phyloP scores from a whole-genome alignment of 2,329 filamentous ascomycete genomes.

The Calonectria naviculata region DNA sequence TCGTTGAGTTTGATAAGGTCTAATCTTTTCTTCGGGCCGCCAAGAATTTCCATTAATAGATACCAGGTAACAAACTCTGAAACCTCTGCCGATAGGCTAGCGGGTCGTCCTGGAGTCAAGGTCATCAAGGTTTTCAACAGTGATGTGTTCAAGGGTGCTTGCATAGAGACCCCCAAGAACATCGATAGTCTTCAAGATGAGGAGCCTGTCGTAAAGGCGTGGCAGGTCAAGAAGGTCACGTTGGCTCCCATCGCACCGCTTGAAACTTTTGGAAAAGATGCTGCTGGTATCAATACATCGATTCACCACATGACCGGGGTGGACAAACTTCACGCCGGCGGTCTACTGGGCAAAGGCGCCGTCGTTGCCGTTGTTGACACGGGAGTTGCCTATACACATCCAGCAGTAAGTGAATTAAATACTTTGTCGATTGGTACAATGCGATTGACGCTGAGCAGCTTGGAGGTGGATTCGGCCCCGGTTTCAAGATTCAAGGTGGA shows the following conservation, averaged over 20 bases:
- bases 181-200: background rate
- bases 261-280: background rate
- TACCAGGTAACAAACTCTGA: background rate
- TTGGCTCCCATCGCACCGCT: background rate
- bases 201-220: background rate
- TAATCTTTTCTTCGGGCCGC: background rate
- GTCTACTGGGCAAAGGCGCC: background rate
- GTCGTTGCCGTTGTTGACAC: background rate
- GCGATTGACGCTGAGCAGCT: background rate
- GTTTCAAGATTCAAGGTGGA: background rate
- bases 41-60: background rate
- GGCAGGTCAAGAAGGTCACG: background rate
- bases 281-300: constrained; percentile 4
- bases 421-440: background rate
- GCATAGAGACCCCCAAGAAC: background rate
- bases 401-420: background rate
- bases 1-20: background rate
- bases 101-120: background rate
- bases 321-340: background rate
- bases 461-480: background rate
- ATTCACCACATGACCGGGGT: constrained; percentile 14
- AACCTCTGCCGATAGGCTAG: background rate
- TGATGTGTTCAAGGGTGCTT: background rate
- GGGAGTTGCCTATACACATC: background rate
- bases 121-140: background rate